Evolutionary conservation across 148 eudicot species (phyloP).

Genomic region (Polygonum aviculare): DNA sequence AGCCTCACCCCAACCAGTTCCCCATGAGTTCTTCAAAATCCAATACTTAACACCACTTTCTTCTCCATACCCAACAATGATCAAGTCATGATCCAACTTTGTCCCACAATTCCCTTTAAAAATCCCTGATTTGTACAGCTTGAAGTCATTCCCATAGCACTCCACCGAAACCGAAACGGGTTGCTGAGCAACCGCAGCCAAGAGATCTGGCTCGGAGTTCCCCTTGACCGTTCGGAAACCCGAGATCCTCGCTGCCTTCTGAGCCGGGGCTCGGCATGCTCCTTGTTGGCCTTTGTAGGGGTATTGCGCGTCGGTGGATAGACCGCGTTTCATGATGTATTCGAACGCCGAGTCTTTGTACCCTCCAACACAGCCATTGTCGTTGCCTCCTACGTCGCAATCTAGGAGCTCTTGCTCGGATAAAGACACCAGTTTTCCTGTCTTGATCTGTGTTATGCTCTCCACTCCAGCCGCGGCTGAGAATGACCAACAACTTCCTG

Average conservation of each 20-base stretch:
- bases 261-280: neutral
- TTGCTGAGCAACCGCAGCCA: neutral
- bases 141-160: neutral
- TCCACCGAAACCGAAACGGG: slow-evolving; percentile 4
- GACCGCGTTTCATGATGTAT: slow-evolving; percentile 31
- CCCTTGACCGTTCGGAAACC: neutral
- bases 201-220: neutral
- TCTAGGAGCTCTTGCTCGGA: slow-evolving; percentile 43
- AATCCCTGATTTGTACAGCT: neutral
- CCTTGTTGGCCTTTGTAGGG: slow-evolving; percentile 23
- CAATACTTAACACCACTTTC: slow-evolving; percentile 22
- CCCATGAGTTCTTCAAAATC: slow-evolving; percentile 37
- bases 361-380: slow-evolving; percentile 65
- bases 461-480: slow-evolving; percentile 30
- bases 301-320: slow-evolving; percentile 31
- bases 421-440: slow-evolving; percentile 21
- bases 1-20: slow-evolving; percentile 27
- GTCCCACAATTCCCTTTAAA: slow-evolving; percentile 1
- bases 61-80: slow-evolving; percentile 8
- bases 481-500: slow-evolving; percentile 46
- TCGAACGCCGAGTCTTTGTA: slow-evolving; percentile 48
- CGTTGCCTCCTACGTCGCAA: slow-evolving; percentile 28
- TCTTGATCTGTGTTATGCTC: slow-evolving; percentile 26
- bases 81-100: neutral
- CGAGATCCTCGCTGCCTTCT: neutral